Evolutionary conservation across 2,329 filamentous ascomycete genomes (phyloP).

Genomic region (Claviceps sp.): DNA sequence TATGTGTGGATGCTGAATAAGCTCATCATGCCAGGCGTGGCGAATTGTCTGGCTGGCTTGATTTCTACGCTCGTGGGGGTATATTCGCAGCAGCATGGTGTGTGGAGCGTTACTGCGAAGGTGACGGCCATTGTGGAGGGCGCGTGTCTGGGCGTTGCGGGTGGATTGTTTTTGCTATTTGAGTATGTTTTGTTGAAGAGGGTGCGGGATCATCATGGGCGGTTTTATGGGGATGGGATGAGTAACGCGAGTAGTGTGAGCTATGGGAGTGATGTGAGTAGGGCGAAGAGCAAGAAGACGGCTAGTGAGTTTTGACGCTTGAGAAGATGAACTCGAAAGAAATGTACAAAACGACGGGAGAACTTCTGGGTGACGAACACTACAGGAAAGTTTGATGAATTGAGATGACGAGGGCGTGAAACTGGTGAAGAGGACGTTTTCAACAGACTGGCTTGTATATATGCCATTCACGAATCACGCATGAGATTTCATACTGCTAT

Average conservation of each 20-base stretch:
- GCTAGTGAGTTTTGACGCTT: not conserved
- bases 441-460: too few species aligned
- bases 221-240: constrained; percentile 9
- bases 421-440: too few species aligned
- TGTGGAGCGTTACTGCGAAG: constrained; percentile 29
- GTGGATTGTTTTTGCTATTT: constrained; percentile 17
- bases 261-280: not conserved
- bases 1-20: constrained; percentile 41
- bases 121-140: constrained; percentile 23
- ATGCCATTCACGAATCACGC: too few species aligned
- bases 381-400: too few species aligned
- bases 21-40: constrained; percentile 30
- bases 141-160: constrained; percentile 14
- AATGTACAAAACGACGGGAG: not conserved
- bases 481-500: too few species aligned
- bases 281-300: not conserved
- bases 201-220: constrained; percentile 17
- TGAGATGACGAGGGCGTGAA: too few species aligned
- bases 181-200: constrained; percentile 18
- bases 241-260: constrained; percentile 1
- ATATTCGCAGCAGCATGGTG: constrained; percentile 31
- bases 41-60: constrained; percentile 36
- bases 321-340: not conserved
- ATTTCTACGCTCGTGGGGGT: constrained; percentile 36
- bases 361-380: too few species aligned